phyloP scores from a whole-genome alignment of 2,329 filamentous ascomycete genomes.

The Fusarium pilosicola region DNA sequence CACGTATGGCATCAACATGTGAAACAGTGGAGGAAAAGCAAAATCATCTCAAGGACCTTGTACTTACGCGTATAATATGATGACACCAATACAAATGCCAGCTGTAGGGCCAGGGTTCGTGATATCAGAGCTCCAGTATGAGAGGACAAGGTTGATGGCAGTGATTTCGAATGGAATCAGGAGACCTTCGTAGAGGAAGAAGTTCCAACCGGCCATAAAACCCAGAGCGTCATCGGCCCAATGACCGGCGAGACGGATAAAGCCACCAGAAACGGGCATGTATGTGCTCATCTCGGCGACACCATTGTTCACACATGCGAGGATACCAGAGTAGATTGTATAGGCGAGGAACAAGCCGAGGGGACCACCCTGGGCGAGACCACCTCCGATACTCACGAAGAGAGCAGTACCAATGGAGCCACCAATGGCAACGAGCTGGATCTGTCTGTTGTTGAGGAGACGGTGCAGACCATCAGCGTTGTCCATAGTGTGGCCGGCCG shows the following conservation, averaged over 20 bases:
- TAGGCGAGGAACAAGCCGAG: conserved; percentile 68
- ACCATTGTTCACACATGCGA: conserved; percentile 72
- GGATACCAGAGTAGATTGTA: conserved; percentile 62
- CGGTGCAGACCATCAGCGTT: conserved; percentile 56
- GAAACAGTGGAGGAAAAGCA: neutral
- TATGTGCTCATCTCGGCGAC: conserved; percentile 72
- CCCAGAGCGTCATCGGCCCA: conserved; percentile 74
- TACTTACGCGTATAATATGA: conserved; percentile 66
- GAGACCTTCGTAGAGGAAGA: conserved; percentile 57
- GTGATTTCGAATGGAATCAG: conserved; percentile 57
- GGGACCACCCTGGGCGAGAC: conserved; percentile 57
- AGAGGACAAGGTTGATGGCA: conserved; percentile 55
- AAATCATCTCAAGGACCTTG: neutral
- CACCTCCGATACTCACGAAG: conserved; percentile 70
- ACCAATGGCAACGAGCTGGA: conserved; percentile 68
- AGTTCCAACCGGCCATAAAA: conserved; percentile 61
- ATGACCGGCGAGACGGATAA: conserved; percentile 71
- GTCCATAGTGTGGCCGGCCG: conserved; percentile 40
- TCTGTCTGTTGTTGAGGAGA: conserved; percentile 63
- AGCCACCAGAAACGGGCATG: conserved; percentile 71
- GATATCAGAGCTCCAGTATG: conserved; percentile 52
- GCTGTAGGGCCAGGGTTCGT: conserved; percentile 75
- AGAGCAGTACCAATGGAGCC: conserved; percentile 68
- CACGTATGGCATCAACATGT: conserved; percentile 6
- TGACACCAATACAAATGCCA: conserved; percentile 65